Conservation (phyloP, 2,329 filamentous ascomycete species). For the Venturia pyrina region DNA sequence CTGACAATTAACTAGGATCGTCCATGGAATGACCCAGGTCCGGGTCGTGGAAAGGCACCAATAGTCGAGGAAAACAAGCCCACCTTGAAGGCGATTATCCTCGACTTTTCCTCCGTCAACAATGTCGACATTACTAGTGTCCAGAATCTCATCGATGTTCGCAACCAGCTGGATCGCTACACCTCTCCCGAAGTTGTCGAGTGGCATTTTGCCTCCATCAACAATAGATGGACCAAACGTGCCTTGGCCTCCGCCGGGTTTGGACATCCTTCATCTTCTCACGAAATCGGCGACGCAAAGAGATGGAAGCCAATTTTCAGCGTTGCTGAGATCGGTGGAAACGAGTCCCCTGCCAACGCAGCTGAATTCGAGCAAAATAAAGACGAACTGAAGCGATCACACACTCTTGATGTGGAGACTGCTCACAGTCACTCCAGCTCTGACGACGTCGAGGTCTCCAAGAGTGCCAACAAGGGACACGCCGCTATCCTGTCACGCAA, state of each 20-base stretch:
- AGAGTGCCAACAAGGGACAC: constrained; percentile 17
- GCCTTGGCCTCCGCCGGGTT: constrained; percentile 82
- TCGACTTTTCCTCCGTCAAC: constrained; percentile 90
- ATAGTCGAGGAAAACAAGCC: constrained; percentile 46
- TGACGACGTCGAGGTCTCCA: constrained; percentile 17
- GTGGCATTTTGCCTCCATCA: constrained; percentile 93
- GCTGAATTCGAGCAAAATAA: constrained; percentile 41
- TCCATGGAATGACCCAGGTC: constrained; percentile 91
- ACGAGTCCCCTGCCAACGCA: constrained; percentile 55
- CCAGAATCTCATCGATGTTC: constrained; percentile 85
- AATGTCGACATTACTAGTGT: constrained; percentile 89
- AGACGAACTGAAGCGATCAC: constrained; percentile 6
- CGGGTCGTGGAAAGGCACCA: constrained; percentile 46
- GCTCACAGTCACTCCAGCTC: constrained; percentile 36
- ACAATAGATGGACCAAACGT: constrained; percentile 89
- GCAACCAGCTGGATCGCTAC: constrained; percentile 86
- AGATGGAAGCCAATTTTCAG: constrained; percentile 94
- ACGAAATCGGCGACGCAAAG: constrained; percentile 41
- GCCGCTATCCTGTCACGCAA: constrained; percentile 22
- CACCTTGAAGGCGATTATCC: constrained; percentile 75
- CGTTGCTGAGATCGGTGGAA: constrained; percentile 74
- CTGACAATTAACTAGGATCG: constrained; percentile 45
- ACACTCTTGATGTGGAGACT: constrained; percentile 3
- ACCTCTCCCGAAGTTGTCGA: constrained; percentile 72
- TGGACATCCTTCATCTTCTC: constrained; percentile 59